Evolutionary conservation across 2,329 filamentous ascomycete genomes (phyloP).

Genomic region (Diaporthe eres): DNA sequence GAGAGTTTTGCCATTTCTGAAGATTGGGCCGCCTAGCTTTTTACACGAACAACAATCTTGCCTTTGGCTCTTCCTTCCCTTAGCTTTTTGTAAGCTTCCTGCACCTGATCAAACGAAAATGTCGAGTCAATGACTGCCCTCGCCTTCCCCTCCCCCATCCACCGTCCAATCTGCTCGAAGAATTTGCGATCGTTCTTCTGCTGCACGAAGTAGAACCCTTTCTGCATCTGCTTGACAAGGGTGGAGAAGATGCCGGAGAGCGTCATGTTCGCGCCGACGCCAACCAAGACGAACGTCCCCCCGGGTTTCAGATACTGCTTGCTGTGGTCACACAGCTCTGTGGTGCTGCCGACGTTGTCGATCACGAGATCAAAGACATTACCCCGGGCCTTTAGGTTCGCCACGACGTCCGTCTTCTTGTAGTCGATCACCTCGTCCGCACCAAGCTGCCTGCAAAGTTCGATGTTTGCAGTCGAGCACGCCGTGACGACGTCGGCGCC

Average conservation of each 20-base stretch:
- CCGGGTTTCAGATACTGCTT: constrained; percentile 42
- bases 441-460: constrained; percentile 52
- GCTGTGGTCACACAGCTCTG: constrained; percentile 45
- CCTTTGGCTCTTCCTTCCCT: constrained; percentile 44
- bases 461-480: constrained; percentile 52
- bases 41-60: constrained; percentile 47
- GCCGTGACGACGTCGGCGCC: constrained; percentile 53
- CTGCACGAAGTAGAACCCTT: constrained; percentile 37
- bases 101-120: constrained; percentile 45
- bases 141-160: constrained; percentile 48
- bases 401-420: constrained; percentile 41
- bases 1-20: background rate
- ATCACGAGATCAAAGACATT: constrained; percentile 46
- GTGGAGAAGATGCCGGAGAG: background rate
- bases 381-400: constrained; percentile 41
- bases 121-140: constrained; percentile 44
- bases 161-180: constrained; percentile 42
- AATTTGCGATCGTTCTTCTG: constrained; percentile 36
- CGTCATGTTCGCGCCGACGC: constrained; percentile 27
- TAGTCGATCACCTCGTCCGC: constrained; percentile 57
- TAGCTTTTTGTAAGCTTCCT: constrained; percentile 46
- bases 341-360: constrained; percentile 47
- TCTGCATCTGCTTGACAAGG: constrained; percentile 38
- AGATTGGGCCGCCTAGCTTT: background rate
- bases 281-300: constrained; percentile 46